phyloP scores from a whole-genome alignment of 306 rosid genomes.

The cucumber (Cucumis sativus) region Cucumber_9930_V3 NC_026657.2:37202001-37202500 shows the following conservation, averaged over 20 bases:
- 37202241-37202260: slow-evolving; percentile 94
- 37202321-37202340: not conserved
- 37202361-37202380: not conserved
- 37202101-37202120: not conserved
- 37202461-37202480: not conserved
- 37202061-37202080: not conserved
- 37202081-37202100: not conserved
- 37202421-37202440: not conserved
- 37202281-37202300: slow-evolving; percentile 72
- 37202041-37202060: not conserved
- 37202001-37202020: slow-evolving; percentile 19
- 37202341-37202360: not conserved
- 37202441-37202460: not conserved
- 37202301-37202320: not conserved
- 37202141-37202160: not conserved
- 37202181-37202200: not conserved
- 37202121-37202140: not conserved
- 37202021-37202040: not conserved
- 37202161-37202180: not conserved
- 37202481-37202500: not conserved
- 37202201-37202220: slow-evolving; percentile 38
- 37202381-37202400: not conserved
- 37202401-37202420: not conserved
- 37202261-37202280: slow-evolving; percentile 92
- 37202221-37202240: slow-evolving; percentile 76